Evolutionary conservation across 176 grass and related monocot species (phyloP), one percentile per base, ranked within the genome.

Genomic region (Triticum urartu): DNA sequence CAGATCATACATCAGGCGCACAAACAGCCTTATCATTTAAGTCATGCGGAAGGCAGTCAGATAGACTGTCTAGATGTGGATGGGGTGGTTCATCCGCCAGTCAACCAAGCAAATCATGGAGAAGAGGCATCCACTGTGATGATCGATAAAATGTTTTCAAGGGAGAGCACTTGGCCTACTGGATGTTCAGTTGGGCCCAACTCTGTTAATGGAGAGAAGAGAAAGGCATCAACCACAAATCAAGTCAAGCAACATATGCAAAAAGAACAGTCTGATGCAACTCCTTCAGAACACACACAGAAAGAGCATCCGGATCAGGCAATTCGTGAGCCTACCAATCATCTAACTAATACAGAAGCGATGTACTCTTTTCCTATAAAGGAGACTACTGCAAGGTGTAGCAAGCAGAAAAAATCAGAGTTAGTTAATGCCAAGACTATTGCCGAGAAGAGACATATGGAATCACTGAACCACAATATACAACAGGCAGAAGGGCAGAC

Each of bases 391-490:
- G 64, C 79, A 52, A 68, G 42, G 26, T 50, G 11, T 17, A 81
- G 79, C 7, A 68, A 69, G 18, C 43, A 13, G 28, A 50, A 35
- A 68, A 36, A 52, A 35, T 21, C 22, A 69, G 28, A 52, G 18
- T 14, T 81, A n/a, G 43, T 52, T 54, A 21, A 36, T 48, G 11
- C 42, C 68, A 36, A 22, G 20, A 69, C 20, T 36, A 54, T 32
- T 81, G 79, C 21, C 32, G 50, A 69, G 64, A 81, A 81, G 79
- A 81, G 79, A 69, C 64, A 52, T 11, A 28, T 67, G 47, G 79
- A 69, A 48, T 64, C 64, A 52, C 28, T 81, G 64, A 81, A 68
- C 28, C 28, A 81, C 43, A 67, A 11, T 81, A 52, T 81, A 68
- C 64, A 34, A 43, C 66, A 20, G n/a, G n/a, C 33, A 83, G 48